Base-by-base conservation (phyloP, 2,329 filamentous ascomycete genomes). In the Talaromyces islandicus region DNA sequence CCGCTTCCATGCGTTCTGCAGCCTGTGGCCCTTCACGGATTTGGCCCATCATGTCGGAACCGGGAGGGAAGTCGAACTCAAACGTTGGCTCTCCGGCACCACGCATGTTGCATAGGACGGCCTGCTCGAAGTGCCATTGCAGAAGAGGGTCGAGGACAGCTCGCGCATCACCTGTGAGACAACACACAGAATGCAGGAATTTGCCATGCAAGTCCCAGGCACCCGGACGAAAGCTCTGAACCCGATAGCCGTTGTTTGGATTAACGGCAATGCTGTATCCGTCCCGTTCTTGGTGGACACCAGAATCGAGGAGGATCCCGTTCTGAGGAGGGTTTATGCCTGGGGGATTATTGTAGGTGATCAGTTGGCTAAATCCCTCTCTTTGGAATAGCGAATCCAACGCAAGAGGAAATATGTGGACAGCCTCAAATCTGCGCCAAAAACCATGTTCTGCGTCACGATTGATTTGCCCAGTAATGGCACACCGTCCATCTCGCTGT, bases 21-120 rank as follows among this genome's bases (percentile, higher is more conserved):
- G 30, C 30, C 30, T 32, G 30, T 32, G 30, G 30, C 30, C 17
- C 59, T 52, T 58, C 17, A 1, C 25, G 50, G 38, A 63, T 63
- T 32, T 61, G 56, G 11, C 52, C 48, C 29, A 32, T 58, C 57
- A 62, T 65, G 51, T 65, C 63, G 21, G 56, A 56, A n/a, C 59
- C 64, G 5, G 61, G 58, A 12, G 57, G 61, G 46, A 64, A 62
- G 35, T 64, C 61, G 51, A 58, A 50, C 27, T 65, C 64, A 38
- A 60, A 63, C 4, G 56, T 17, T 35, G 63, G 57, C 46, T 32
- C 30, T 32, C 61, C 59, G 11, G 50, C 57, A 46, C 59, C 61
- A n/a, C 61, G 38, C 61, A 63, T 62, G 32, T 63, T 63, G 14
- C 11, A 56, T 27, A 64, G 59, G 21, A 64, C 54, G 9, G 58